Percentiles rank a stretch among this genome's conserved stretches.
These are phyloP conservation scores for Venturia pyrina DNA, from an alignment of 2,329 filamentous ascomycete species.

Conservation along the genomic window DNA sequence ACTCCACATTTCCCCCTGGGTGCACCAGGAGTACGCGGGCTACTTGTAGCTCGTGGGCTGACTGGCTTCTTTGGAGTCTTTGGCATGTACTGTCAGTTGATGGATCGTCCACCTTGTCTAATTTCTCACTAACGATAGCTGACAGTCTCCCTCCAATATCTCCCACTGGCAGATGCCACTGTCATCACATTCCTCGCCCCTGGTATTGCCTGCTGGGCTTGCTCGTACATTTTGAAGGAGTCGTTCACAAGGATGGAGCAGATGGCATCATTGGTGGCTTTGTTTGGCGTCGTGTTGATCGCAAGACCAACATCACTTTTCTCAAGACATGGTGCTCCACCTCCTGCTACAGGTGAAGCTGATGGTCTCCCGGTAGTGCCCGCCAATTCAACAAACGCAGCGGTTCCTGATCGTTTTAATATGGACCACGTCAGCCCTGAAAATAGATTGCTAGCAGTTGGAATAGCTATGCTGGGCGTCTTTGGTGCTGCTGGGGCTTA, in stretches of 20 bases:
- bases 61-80: constrained; percentile 56
- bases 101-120: not conserved
- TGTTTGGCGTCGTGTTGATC: constrained; percentile 74
- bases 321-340: constrained; percentile 1
- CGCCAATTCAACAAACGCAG: constrained; percentile 22
- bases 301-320: constrained; percentile 59
- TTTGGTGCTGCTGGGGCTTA: constrained; percentile 65
- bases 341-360: not conserved
- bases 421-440: constrained; percentile 43
- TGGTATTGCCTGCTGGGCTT: constrained; percentile 68
- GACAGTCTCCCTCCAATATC: constrained; percentile 57
- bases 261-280: constrained; percentile 62
- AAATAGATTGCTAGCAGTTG: constrained; percentile 60
- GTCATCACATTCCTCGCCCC: constrained; percentile 84
- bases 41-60: constrained; percentile 59
- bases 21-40: constrained; percentile 50
- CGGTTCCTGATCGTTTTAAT: constrained; percentile 17
- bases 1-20: constrained; percentile 65
- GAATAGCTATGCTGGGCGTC: constrained; percentile 65
- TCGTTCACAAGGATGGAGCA: constrained; percentile 71
- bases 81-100: constrained; percentile 24
- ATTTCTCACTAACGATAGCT: constrained; percentile 16
- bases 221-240: constrained; percentile 64
- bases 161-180: constrained; percentile 77
- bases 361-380: constrained; percentile 21